Percentiles rank a stretch among this genome's conserved stretches.
These are phyloP conservation scores for Candida morakotiae DNA, from an alignment of 805 yeast species.

Conservation along the genomic window DNA sequence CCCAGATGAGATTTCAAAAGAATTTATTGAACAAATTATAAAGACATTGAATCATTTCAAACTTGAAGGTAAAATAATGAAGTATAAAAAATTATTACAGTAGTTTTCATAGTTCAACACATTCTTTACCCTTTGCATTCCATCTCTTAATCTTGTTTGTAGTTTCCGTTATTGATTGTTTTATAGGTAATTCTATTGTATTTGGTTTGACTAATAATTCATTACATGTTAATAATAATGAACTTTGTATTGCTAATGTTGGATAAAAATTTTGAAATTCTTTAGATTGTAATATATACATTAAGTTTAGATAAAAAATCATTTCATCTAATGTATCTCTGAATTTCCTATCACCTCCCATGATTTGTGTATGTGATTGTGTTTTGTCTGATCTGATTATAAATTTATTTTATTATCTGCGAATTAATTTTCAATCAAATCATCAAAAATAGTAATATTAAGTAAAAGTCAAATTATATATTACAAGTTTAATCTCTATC, in stretches of 20 bases:
- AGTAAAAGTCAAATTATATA: no score
- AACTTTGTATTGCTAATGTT: slow-evolving; percentile 1
- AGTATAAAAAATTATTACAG: slow-evolving; percentile 2
- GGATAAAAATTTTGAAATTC: slow-evolving; percentile 3
- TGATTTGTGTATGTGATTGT: no score
- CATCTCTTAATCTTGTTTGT: slow-evolving; percentile 1
- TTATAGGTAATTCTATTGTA: neutral
- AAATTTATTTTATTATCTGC: no score
- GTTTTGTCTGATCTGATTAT: no score
- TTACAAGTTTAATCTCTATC: neutral
- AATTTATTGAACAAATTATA: neutral
- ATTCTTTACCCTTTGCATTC: slow-evolving; percentile 3
- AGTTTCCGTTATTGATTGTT: neutral
- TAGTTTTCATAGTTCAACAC: neutral
- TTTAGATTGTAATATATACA: slow-evolving; percentile 2
- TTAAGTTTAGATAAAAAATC: slow-evolving; percentile 2
- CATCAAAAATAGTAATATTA: neutral
- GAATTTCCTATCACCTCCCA: slow-evolving; percentile 1
- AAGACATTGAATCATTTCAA: slow-evolving; percentile 2
- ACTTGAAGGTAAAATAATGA: slow-evolving; percentile 5
- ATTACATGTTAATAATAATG: slow-evolving; percentile 3
- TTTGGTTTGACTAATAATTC: slow-evolving; percentile 3
- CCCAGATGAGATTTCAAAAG: neutral
- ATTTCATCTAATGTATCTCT: slow-evolving; percentile 2
- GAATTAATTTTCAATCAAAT: no score